Conservation (phyloP, 768 basidiomycete genomes). For the Pleurotus sapidus region DNA sequence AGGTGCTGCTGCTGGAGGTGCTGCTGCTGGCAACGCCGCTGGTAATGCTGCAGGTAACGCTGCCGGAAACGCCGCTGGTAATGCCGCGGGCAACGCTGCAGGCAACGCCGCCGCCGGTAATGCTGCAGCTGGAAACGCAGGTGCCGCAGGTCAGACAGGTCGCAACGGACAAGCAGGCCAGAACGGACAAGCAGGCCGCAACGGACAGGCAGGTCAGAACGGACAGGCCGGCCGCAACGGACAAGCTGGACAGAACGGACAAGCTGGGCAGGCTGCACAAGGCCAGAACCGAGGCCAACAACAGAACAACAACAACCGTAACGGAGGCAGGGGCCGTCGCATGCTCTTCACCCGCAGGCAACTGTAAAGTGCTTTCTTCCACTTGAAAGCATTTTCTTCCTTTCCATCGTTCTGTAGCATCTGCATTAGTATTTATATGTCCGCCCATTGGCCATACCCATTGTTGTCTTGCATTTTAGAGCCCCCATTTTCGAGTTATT, state of each 20-base stretch:
- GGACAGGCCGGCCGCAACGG: neutral
- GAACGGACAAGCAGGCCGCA: neutral
- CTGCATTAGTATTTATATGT: conserved; percentile 5
- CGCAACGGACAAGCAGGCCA: neutral
- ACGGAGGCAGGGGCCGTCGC: conserved; percentile 3
- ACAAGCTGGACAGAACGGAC: neutral
- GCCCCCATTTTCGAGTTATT: conserved; percentile 7
- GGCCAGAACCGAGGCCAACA: neutral
- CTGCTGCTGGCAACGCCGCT: conserved; percentile 18
- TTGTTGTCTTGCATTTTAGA: neutral
- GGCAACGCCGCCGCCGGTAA: conserved; percentile 17
- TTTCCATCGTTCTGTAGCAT: conserved; percentile 4
- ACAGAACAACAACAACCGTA: conserved; percentile 2
- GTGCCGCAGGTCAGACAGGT: neutral
- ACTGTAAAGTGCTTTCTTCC: conserved; percentile 1
- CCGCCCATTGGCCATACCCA: neutral
- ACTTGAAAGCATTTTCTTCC: neutral
- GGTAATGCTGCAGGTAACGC: conserved; percentile 20
- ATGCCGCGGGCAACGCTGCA: conserved; percentile 18
- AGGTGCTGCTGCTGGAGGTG: conserved; percentile 14
- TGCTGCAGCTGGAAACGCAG: conserved; percentile 30
- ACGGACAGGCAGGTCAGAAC: neutral
- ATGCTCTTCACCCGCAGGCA: conserved; percentile 5
- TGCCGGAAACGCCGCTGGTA: neutral
- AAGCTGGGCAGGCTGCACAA: neutral